Evolutionary conservation across 768 basidiomycete genomes (phyloP).

Genomic region (Pleurotus ostreatus): DNA sequence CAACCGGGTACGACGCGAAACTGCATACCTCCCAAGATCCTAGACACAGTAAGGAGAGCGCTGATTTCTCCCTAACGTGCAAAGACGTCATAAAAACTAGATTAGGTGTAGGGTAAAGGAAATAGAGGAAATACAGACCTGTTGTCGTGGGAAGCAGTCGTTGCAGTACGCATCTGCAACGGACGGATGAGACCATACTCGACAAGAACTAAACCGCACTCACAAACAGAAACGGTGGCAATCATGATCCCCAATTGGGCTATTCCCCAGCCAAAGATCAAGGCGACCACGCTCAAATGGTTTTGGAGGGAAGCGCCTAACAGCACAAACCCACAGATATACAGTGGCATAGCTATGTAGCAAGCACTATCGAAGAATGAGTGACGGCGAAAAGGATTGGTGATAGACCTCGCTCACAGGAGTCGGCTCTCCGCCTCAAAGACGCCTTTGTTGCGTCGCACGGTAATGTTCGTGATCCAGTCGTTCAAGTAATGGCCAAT

Average conservation of each 20-base stretch:
- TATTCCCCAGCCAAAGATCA: constrained; percentile 63
- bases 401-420: constrained; percentile 29
- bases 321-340: constrained; percentile 48
- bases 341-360: constrained; percentile 49
- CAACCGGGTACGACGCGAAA: background rate
- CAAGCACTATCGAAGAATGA: constrained; percentile 34
- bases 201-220: constrained; percentile 15
- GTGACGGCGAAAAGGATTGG: background rate
- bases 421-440: constrained; percentile 44
- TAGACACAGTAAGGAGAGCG: constrained; percentile 53
- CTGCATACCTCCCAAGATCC: constrained; percentile 43
- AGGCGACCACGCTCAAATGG: constrained; percentile 37
- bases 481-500: constrained; percentile 35
- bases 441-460: constrained; percentile 33
- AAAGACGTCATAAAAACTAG: background rate
- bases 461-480: constrained; percentile 26
- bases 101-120: background rate
- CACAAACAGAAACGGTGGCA: constrained; percentile 59
- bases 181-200: background rate
- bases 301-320: constrained; percentile 49
- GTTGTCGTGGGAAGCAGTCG: constrained; percentile 44
- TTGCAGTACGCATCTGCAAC: constrained; percentile 35
- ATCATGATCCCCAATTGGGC: constrained; percentile 54
- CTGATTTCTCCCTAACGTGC: constrained; percentile 53
- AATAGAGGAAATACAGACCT: constrained; percentile 19